Percentiles rank a stretch among this genome's conserved stretches.
Evolutionary conservation across 2,329 filamentous ascomycete species (phyloP).

Genomic region (Diaporthe eres): DNA sequence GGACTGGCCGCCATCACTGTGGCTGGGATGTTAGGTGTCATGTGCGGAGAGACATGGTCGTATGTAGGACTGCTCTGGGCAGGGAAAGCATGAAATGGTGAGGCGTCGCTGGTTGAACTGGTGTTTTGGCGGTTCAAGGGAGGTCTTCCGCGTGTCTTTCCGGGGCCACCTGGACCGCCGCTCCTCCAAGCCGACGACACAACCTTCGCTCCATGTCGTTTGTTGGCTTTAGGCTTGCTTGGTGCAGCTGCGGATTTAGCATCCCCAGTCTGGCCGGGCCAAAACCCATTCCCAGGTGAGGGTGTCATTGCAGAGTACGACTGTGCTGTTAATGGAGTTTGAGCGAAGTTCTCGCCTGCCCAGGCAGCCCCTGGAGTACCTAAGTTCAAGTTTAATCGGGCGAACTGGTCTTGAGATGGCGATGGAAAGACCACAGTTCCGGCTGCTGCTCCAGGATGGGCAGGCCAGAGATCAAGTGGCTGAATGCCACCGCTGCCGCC

Average conservation of each 20-base stretch:
- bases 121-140: constrained; percentile 72
- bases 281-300: constrained; percentile 65
- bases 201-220: constrained; percentile 84
- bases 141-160: constrained; percentile 84
- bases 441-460: constrained; percentile 58
- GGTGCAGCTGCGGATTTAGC: constrained; percentile 83
- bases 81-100: constrained; percentile 79
- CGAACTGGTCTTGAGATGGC: constrained; percentile 53
- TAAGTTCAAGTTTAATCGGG: constrained; percentile 53
- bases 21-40: constrained; percentile 8
- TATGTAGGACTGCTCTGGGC: constrained; percentile 57
- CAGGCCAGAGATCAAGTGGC: constrained; percentile 62
- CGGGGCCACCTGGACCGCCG: constrained; percentile 71
- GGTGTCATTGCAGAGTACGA: constrained; percentile 85
- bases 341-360: constrained; percentile 66
- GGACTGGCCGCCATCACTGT: constrained; percentile 22
- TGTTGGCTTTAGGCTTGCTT: constrained; percentile 66
- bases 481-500: constrained; percentile 64
- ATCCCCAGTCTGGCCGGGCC: constrained; percentile 68
- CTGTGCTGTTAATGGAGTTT: constrained; percentile 77
- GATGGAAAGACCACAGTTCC: constrained; percentile 52
- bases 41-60: constrained; percentile 32
- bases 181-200: constrained; percentile 93
- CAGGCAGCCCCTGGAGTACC: constrained; percentile 57
- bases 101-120: constrained; percentile 57